Base-by-base conservation (phyloP, 257 asterid genomes). In the Datura wrightii region DNA sequence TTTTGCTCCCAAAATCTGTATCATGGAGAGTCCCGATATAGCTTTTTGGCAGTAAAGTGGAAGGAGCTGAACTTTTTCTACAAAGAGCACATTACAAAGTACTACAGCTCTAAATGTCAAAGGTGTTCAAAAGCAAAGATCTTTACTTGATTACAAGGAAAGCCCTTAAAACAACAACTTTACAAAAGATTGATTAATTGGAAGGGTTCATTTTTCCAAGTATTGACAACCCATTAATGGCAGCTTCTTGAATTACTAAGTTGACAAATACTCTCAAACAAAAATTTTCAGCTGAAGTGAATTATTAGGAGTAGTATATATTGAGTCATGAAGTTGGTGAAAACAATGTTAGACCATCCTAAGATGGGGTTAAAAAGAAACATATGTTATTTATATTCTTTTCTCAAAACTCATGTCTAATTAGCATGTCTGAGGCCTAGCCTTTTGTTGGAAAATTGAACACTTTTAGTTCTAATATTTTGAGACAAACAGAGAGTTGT, bases 91-190 rank as follows among this genome's bases (percentile, higher is more conserved):
- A 70, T 42, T 70, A 41, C 54, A 1, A 69, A 67, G 36, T 41
- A 69, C 79, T 41, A 42, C 36, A 42, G 52, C 79, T 71, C 79
- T 24, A 24, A 24, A 24, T 24, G 31, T 24, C 31, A 24, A 24
- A 24, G 24, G 63, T 56, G 24, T 56, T 18, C 79, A 44, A 72
- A 72, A 72, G 80, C 37, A n/a, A 44, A 44, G 34, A 46, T 44
- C 80, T 44, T 72, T 44, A 44, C 56, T 72, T 44, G 80, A 44
- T 42, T 48, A n/a, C 39, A 71, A 70, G 56, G 56, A n/a, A 70
- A 39, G 52, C 44, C 11, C 50, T 67, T 67, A 3, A 39, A 41
- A 69, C 34, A 39, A 67, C 10, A 37, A 6, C 48, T 24, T 5
- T 65, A 65, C n/a, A 34, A 34, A 10, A 65, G 15, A 34, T 34